Conservation (phyloP, 2,329 filamentous ascomycete species). For the Colletotrichum phormii region DNA sequence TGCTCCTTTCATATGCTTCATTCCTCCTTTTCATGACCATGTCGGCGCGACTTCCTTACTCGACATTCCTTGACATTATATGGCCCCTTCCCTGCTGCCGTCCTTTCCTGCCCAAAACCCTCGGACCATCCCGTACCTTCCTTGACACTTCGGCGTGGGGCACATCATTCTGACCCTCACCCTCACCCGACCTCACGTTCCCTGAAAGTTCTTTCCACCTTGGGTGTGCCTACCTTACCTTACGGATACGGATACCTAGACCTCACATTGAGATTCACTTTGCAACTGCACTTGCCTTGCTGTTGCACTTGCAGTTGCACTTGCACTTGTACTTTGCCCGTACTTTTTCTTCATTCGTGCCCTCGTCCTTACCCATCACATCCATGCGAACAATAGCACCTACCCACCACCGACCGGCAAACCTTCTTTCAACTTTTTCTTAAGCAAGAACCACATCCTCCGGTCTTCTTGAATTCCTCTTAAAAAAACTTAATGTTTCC, state of each 20-base stretch:
- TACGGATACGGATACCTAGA: too few relatives aligned
- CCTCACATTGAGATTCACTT: not conserved
- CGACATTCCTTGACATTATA: not conserved
- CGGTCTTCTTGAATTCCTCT: not conserved
- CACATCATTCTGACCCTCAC: not conserved
- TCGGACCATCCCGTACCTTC: not conserved
- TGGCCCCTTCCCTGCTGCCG: not conserved
- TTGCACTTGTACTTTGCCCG: not conserved
- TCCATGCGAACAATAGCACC: not conserved
- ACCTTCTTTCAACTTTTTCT: not conserved
- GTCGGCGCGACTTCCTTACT: not conserved
- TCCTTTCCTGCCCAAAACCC: not conserved
- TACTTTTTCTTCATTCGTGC: not conserved
- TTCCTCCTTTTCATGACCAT: not conserved
- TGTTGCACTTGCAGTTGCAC: not conserved
- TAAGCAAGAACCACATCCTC: not conserved
- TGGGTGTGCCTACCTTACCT: too few relatives aligned
- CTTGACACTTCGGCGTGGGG: slow-evolving; percentile 2
- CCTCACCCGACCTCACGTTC: not conserved
- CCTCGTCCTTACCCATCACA: not conserved
- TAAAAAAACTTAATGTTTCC: not conserved
- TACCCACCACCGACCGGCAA: not conserved
- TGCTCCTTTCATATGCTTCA: not conserved
- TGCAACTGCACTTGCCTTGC: not conserved
- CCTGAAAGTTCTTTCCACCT: not conserved